phyloP scores from a whole-genome alignment of 768 basidiomycete species.

The Russula compacta region DNA sequence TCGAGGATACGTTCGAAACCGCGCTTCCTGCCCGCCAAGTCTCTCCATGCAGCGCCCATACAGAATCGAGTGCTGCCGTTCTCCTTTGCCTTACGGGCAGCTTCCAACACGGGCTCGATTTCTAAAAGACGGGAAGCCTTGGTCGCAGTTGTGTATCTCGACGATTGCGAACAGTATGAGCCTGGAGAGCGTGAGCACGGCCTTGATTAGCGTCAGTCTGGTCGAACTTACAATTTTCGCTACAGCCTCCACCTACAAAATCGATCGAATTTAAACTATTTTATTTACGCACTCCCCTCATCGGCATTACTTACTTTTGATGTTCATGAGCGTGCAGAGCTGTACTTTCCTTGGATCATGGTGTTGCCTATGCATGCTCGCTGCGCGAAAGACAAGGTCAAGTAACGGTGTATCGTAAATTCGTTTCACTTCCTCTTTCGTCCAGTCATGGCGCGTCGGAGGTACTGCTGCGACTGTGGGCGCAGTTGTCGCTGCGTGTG shows the following conservation, averaged over 20 bases:
- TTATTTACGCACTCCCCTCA: constrained; percentile 22
- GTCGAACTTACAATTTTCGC: constrained; percentile 64
- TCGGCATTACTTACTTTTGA: constrained; percentile 69
- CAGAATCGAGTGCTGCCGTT: constrained; percentile 98
- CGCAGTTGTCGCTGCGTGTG: constrained; percentile 36
- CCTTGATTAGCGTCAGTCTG: constrained; percentile 1
- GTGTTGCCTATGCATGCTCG: constrained; percentile 72
- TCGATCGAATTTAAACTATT: constrained; percentile 17
- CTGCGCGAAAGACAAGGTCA: constrained; percentile 82
- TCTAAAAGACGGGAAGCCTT: constrained; percentile 82
- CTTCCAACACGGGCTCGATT: constrained; percentile 85
- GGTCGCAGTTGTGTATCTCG: constrained; percentile 83
- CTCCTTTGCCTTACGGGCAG: constrained; percentile 87
- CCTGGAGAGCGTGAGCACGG: constrained; percentile 36
- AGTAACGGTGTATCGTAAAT: constrained; percentile 83
- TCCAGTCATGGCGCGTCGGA: constrained; percentile 57
- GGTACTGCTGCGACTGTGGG: constrained; percentile 17
- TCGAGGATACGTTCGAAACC: constrained; percentile 88
- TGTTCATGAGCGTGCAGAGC: constrained; percentile 96
- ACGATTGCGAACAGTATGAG: constrained; percentile 97
- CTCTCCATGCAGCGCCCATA: constrained; percentile 99
- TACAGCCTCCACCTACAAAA: constrained; percentile 78
- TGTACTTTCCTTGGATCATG: constrained; percentile 90
- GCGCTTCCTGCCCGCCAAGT: constrained; percentile 83
- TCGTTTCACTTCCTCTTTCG: constrained; percentile 67